Conservation (phyloP, 1,139 yeast genomes). For the Hansenula sp. region DNA sequence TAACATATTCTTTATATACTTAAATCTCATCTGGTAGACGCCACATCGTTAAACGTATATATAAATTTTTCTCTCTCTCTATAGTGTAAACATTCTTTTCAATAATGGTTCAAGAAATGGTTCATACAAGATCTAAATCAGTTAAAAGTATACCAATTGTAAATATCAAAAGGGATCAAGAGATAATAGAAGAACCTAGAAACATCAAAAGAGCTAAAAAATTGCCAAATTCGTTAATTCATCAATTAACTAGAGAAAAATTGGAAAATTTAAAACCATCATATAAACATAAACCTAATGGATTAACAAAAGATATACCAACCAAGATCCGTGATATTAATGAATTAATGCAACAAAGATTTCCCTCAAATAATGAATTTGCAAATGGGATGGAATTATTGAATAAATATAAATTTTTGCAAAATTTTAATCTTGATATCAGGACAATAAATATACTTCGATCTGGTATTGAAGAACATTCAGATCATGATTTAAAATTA, state of each 20-base stretch:
- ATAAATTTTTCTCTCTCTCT: too few relatives aligned
- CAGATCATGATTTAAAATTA: background rate
- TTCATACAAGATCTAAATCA: background rate
- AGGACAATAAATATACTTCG: conserved; percentile 10
- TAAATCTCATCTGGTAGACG: too few relatives aligned
- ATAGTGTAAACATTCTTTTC: too few relatives aligned
- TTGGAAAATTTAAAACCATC: background rate
- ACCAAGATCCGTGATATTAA: background rate
- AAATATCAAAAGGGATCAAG: background rate
- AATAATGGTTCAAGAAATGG: background rate
- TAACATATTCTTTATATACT: too few relatives aligned
- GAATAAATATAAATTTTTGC: conserved; percentile 12
- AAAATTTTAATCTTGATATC: conserved; percentile 10
- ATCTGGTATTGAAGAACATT: background rate
- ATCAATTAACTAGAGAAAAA: conserved; percentile 1
- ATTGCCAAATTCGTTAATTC: background rate
- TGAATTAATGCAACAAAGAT: background rate
- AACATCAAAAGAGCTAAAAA: background rate
- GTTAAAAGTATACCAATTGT: background rate
- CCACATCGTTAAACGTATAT: too few relatives aligned
- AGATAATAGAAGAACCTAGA: background rate
- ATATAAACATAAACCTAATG: background rate
- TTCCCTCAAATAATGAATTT: too few relatives aligned
- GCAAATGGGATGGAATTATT: conserved; percentile 8
- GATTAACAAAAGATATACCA: background rate